A percentile compares a stretch with the other conserved stretches of the same genome.
phyloP scores from a whole-genome alignment of 2,329 filamentous ascomycete species.

The Colletotrichum sojae region DNA sequence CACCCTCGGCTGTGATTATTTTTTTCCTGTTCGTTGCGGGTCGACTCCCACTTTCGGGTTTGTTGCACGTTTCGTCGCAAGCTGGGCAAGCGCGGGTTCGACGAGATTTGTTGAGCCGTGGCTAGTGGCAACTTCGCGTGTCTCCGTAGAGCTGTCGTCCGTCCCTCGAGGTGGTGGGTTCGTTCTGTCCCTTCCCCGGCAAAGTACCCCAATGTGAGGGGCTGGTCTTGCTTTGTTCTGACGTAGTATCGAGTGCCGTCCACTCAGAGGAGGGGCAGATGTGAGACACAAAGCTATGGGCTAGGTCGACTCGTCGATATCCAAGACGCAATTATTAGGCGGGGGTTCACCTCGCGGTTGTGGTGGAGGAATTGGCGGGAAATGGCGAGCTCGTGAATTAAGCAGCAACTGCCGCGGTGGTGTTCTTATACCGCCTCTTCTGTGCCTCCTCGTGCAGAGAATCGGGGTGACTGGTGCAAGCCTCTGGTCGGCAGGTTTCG shows the following conservation, averaged over 20 bases:
- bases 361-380: background rate
- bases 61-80: conserved; percentile 30
- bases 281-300: conserved; percentile 24
- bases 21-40: conserved; percentile 8
- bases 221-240: conserved; percentile 28
- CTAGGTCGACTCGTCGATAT: background rate
- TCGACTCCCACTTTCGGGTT: conserved; percentile 1
- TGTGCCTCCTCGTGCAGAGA: background rate
- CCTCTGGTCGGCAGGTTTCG: background rate
- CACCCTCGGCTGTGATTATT: conserved; percentile 6
- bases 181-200: background rate
- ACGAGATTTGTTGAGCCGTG: background rate
- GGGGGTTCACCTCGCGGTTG: background rate
- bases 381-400: background rate
- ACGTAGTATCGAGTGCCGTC: conserved; percentile 31
- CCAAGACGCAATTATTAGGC: conserved; percentile 13
- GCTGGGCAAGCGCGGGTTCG: conserved; percentile 10
- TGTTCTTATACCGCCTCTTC: conserved; percentile 8
- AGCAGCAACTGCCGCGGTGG: background rate
- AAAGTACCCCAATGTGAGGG: conserved; percentile 25
- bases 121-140: conserved; percentile 9
- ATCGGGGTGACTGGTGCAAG: conserved; percentile 11
- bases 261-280: conserved; percentile 17
- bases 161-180: background rate
- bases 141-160: conserved; percentile 3